A percentile compares a stretch with the other conserved stretches of the same genome.
Evolutionary conservation across 2,329 filamentous ascomycete genomes (phyloP).

Genomic region (Didymella glomerata): DNA sequence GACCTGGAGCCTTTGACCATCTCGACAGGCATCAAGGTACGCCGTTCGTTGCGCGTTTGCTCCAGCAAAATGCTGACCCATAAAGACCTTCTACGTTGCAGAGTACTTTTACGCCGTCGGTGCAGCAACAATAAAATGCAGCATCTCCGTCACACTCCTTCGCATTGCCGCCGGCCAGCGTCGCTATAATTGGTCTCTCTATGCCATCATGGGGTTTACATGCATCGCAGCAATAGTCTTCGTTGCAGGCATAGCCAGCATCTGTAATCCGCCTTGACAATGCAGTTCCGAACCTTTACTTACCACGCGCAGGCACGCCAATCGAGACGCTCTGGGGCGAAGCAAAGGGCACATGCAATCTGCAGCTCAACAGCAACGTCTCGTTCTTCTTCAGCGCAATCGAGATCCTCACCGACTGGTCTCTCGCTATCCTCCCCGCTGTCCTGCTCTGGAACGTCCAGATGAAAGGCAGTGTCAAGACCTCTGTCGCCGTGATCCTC

Average conservation of each 20-base stretch:
- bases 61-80: neutral
- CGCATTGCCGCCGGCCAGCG: constrained; percentile 28
- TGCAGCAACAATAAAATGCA: constrained; percentile 33
- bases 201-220: constrained; percentile 26
- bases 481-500: constrained; percentile 53
- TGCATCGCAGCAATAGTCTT: constrained; percentile 30
- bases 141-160: constrained; percentile 32
- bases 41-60: neutral
- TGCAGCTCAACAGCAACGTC: constrained; percentile 33
- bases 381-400: constrained; percentile 35
- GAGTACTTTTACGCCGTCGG: constrained; percentile 35
- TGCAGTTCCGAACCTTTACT: neutral
- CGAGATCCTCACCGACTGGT: constrained; percentile 33
- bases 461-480: constrained; percentile 51
- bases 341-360: constrained; percentile 30
- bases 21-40: constrained; percentile 29
- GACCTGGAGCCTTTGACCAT: constrained; percentile 23
- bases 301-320: constrained; percentile 23
- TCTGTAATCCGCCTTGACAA: constrained; percentile 17
- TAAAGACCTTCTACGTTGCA: constrained; percentile 31
- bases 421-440: constrained; percentile 31
- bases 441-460: constrained; percentile 36
- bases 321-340: constrained; percentile 35
- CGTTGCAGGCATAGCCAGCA: constrained; percentile 31
- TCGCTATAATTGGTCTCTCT: constrained; percentile 23